These are phyloP conservation scores for Calonectria montana DNA, from an alignment of 2,329 filamentous ascomycete genomes.

Conservation along the genomic window DNA sequence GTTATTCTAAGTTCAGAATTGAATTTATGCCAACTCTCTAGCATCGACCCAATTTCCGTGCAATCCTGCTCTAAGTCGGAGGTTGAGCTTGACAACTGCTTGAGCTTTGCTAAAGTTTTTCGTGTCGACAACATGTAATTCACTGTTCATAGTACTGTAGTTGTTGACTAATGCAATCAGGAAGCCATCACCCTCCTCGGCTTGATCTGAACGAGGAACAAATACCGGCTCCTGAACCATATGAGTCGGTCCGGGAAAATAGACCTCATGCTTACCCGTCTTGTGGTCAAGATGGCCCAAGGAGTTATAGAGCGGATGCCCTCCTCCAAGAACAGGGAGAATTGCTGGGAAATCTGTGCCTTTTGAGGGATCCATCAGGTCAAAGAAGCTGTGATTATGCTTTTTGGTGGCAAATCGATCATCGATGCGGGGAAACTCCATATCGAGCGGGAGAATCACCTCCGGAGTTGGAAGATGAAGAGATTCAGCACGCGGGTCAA, in stretches of 20 bases:
- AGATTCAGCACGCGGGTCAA: not conserved
- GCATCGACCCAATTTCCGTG: constrained; percentile 23
- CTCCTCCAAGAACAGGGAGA: not conserved
- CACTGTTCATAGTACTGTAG: not conserved
- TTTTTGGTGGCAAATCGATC: not conserved
- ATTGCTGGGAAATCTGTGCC: not conserved
- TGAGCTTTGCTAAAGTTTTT: not conserved
- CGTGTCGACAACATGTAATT: not conserved
- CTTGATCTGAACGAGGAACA: constrained; percentile 7
- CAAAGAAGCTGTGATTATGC: not conserved
- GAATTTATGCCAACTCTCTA: not conserved
- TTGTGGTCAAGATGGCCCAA: constrained; percentile 10
- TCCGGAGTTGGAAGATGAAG: not conserved
- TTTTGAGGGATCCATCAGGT: not conserved
- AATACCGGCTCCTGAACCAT: constrained; percentile 21
- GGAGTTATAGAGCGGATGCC: not conserved
- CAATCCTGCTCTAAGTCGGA: constrained; percentile 11
- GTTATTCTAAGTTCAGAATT: too few species aligned
- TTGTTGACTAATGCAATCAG: constrained; percentile 10
- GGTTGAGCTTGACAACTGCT: constrained; percentile 17
- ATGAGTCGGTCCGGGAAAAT: constrained; percentile 2
- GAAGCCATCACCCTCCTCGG: constrained; percentile 13
- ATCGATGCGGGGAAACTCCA: not conserved
- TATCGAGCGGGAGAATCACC: not conserved
- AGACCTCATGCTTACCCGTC: constrained; percentile 1